Conservation (phyloP, 768 basidiomycete species). For the Tricholoma bakamatsutake region DNA sequence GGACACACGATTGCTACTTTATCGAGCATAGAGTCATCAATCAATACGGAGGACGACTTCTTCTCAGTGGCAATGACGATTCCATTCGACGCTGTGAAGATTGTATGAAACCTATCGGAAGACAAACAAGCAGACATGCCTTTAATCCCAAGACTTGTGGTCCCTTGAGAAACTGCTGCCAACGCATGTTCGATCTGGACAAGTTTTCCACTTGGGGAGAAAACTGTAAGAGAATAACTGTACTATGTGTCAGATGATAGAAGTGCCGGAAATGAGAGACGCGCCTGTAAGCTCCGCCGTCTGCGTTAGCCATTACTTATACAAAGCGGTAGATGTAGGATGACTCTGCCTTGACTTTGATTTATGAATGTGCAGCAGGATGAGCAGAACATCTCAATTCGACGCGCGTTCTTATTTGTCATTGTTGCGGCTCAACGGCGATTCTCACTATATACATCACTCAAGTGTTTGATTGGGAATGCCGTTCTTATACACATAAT, state of each 20-base stretch:
- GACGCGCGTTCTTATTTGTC: conserved; percentile 22
- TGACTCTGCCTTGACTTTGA: not conserved
- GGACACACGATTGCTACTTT: conserved; percentile 97
- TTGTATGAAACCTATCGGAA: conserved; percentile 11
- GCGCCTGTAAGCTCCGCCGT: conserved; percentile 77
- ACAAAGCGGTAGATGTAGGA: not conserved
- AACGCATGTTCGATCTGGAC: conserved; percentile 99
- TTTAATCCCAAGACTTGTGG: conserved; percentile 97
- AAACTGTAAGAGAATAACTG: conserved; percentile 98
- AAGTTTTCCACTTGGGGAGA: conserved; percentile 97
- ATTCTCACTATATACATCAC: not conserved
- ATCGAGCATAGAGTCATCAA: conserved; percentile 97
- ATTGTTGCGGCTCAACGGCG: conserved; percentile 3
- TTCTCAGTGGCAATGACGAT: conserved; percentile 99
- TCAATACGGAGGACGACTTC: conserved; percentile 95
- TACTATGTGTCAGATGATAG: conserved; percentile 6
- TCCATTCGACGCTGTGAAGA: conserved; percentile 81
- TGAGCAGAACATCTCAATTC: not conserved
- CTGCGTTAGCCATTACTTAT: conserved; percentile 66
- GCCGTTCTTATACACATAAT: not conserved
- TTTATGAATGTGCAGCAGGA: not conserved
- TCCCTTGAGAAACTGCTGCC: conserved; percentile 92
- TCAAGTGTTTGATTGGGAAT: not conserved
- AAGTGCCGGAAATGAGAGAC: conserved; percentile 8
- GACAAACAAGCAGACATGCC: conserved; percentile 43